phyloP scores from a whole-genome alignment of 2,329 filamentous ascomycete species.

The Xylariaceae sp. region DNA sequence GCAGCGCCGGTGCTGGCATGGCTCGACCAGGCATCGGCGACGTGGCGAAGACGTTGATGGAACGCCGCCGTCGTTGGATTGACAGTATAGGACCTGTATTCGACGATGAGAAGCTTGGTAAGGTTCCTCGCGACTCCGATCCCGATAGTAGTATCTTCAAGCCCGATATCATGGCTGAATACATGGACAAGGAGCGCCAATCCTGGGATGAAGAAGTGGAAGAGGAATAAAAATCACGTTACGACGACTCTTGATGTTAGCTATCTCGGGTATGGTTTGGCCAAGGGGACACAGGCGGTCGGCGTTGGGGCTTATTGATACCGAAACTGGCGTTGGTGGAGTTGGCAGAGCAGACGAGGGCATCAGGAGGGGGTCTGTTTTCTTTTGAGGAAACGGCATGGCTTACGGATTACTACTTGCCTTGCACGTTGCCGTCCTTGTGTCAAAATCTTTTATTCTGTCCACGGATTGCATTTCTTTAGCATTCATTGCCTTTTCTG shows the following conservation, averaged over 20 bases:
- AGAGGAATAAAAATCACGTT: slow-evolving; percentile 42
- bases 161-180: slow-evolving; percentile 62
- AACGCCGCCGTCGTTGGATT: slow-evolving; percentile 82
- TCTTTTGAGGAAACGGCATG: too few relatives aligned
- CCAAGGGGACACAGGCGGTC: not conserved
- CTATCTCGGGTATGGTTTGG: not conserved
- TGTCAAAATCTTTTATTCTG: too few relatives aligned
- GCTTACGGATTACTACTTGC: too few relatives aligned
- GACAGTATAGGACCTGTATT: slow-evolving; percentile 88
- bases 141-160: slow-evolving; percentile 68
- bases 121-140: slow-evolving; percentile 63
- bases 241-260: not conserved
- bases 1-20: slow-evolving; percentile 54
- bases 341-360: not conserved
- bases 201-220: slow-evolving; percentile 77
- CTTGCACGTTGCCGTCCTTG: too few relatives aligned
- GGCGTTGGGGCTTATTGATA: slow-evolving; percentile 15
- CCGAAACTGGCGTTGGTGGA: slow-evolving; percentile 13
- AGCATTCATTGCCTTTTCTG: too few relatives aligned
- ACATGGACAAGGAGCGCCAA: slow-evolving; percentile 71
- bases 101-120: slow-evolving; percentile 69
- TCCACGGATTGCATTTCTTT: too few relatives aligned
- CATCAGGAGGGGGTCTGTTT: too few relatives aligned
- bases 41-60: slow-evolving; percentile 86
- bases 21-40: slow-evolving; percentile 82